phyloP scores from a whole-genome alignment of 345 rosid genomes.

The Eucalyptus virginea region DNA sequence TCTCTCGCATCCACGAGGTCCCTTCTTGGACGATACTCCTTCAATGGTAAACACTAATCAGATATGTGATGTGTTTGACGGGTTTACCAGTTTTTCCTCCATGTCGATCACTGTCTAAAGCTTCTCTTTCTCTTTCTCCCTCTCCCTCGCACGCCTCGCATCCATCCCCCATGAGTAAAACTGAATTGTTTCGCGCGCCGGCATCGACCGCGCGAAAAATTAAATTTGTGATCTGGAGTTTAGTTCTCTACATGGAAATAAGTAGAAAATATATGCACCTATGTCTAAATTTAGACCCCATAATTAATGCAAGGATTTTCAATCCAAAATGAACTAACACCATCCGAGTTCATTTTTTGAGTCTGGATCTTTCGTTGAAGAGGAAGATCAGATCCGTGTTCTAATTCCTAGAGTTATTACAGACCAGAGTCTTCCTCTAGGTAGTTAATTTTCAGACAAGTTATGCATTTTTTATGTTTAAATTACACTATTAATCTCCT shows the following conservation, averaged over 20 bases:
- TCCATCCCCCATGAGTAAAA: not conserved
- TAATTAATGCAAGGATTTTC: not conserved
- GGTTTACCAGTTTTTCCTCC: not conserved
- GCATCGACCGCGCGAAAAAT: not conserved
- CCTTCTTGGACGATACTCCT: conserved; percentile 19
- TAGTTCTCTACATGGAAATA: not conserved
- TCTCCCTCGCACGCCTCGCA: not conserved
- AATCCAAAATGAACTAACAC: not conserved
- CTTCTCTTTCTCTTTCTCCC: not conserved
- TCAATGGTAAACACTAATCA: conserved; percentile 21
- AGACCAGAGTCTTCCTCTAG: not conserved
- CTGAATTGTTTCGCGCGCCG: not conserved
- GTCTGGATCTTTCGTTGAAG: not conserved
- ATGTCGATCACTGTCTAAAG: not conserved
- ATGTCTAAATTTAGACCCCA: not conserved
- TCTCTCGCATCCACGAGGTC: conserved; percentile 13
- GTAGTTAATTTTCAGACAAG: not conserved
- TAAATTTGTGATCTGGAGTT: not conserved
- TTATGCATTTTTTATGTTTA: not conserved
- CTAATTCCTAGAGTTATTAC: not conserved
- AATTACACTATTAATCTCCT: not conserved
- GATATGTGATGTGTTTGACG: not conserved
- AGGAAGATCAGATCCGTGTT: not conserved
- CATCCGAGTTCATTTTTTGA: not conserved
- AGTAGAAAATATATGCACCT: not conserved